Evolutionary conservation across 2,329 filamentous ascomycete species (phyloP), one percentile per base, ranked within the genome.

Genomic region (Colletotrichum sp.): DNA sequence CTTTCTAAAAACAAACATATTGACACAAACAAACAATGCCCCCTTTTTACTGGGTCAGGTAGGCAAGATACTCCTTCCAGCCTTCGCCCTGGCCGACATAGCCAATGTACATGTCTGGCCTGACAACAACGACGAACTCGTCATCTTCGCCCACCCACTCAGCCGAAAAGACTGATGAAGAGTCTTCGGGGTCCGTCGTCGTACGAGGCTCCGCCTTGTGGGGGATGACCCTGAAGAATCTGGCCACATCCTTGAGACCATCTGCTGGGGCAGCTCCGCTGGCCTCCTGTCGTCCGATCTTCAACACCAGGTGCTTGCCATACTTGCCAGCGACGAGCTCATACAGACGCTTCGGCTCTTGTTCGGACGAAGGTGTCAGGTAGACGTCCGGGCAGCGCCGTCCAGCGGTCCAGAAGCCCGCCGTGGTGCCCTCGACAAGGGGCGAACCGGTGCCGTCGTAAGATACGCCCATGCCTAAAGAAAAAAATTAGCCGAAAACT

Each of bases 41-140:
- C 14, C 55, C 52, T 18, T 61, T 70, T 43, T 71, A 71, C 66
- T 64, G 70, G 32, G 57, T 67, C 71, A 76, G 39, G 63, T 76
- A 77, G 24, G 67, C 63, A 16, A 83, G 77, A 76, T 85, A 85
- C 32, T 76, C 68, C 48, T 77, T 79, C 78, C 81, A 83, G n/a
- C 79, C 80, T 7, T 67, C 78, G 57, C 74, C 78, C 73, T 52
- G 72, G 18, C 82, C 82, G 21, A 85, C 83, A 68, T 81, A 83
- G 16, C 84, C 85, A 74, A 86, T 81, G 66, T 86, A 86, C 85
- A 86, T 85, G 73, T 86, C 85, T 16, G 85, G 85, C 14, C 84
- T 80, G 24, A 86, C 83, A 5, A 86, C 81, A 4, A 85, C 83
- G 6, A 79, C 77, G 55, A 81, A 83, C 6, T 77, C 63, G 43